A percentile compares a stretch with the other conserved stretches of the same genome.
Evolutionary conservation across 2,329 filamentous ascomycete genomes (phyloP).

Genomic region (Botryotinia globosa): DNA sequence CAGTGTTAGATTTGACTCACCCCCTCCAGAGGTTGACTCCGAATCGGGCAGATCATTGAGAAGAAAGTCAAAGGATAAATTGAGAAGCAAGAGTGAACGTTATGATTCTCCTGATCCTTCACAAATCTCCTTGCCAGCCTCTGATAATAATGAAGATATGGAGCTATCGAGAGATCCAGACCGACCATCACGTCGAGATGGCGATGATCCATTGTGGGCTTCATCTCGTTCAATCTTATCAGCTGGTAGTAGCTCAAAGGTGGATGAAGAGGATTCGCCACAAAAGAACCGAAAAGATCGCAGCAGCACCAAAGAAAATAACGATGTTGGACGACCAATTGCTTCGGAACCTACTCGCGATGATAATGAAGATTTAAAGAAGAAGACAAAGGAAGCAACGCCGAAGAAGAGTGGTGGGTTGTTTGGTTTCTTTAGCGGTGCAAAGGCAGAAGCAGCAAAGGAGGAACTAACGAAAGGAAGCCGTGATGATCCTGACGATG

Average conservation of each 20-base stretch:
- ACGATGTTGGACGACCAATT: slow-evolving; percentile 48
- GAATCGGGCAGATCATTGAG: slow-evolving; percentile 29
- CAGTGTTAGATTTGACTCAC: slow-evolving; percentile 33
- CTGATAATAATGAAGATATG: slow-evolving; percentile 37
- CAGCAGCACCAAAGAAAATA: slow-evolving; percentile 45
- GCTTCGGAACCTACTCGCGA: slow-evolving; percentile 43
- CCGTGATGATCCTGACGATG: slow-evolving; percentile 35
- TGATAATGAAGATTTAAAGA: slow-evolving; percentile 40
- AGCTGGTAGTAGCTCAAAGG: slow-evolving; percentile 35
- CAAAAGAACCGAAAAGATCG: slow-evolving; percentile 38
- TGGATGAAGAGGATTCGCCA: slow-evolving; percentile 36
- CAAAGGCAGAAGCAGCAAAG: slow-evolving; percentile 36
- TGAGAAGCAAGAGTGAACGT: slow-evolving; percentile 28
- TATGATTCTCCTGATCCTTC: slow-evolving; percentile 36
- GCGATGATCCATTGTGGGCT: slow-evolving; percentile 41
- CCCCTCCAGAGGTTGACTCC: slow-evolving; percentile 23
- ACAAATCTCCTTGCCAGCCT: slow-evolving; percentile 35
- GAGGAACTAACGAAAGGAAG: slow-evolving; percentile 31
- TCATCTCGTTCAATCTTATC: slow-evolving; percentile 52
- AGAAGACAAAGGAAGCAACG: slow-evolving; percentile 42
- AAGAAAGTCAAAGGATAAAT: slow-evolving; percentile 33
- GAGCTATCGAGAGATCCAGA: slow-evolving; percentile 37
- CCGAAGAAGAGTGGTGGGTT: slow-evolving; percentile 44
- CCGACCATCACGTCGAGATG: slow-evolving; percentile 38
- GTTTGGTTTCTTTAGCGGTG: slow-evolving; percentile 43